These are phyloP conservation scores for Eutrema japonicum DNA, from an alignment of 345 rosid species.

Conservation along the genomic window DNA sequence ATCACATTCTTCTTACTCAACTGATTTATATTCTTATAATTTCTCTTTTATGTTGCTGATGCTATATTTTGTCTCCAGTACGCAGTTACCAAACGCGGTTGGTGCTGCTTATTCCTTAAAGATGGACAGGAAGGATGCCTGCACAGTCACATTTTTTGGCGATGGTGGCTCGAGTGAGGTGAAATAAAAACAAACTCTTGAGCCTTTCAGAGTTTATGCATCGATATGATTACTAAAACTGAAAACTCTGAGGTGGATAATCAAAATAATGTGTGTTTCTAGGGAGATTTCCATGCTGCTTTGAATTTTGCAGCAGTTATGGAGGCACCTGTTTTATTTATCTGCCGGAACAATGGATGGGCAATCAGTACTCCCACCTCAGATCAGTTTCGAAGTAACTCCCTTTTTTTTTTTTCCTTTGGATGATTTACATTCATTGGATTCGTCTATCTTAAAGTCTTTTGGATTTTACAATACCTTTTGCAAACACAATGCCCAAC, in stretches of 20 bases:
- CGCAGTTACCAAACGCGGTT: conserved; percentile 86
- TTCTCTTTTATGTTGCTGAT: conserved; percentile 14
- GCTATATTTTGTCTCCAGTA: conserved; percentile 44
- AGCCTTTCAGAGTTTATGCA: neutral
- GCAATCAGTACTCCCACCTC: conserved; percentile 82
- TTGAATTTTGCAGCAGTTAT: conserved; percentile 72
- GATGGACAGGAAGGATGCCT: conserved; percentile 78
- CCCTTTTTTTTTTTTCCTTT: conserved; percentile 3
- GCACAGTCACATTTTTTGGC: conserved; percentile 73
- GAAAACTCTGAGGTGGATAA: neutral
- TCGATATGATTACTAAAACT: conserved; percentile 6
- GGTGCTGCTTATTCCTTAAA: conserved; percentile 90
- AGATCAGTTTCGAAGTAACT: conserved; percentile 86
- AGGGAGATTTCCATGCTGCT: conserved; percentile 94
- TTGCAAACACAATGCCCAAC: conserved; percentile 28
- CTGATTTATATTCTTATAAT: neutral
- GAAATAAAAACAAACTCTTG: neutral
- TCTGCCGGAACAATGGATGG: conserved; percentile 94
- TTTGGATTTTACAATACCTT: conserved; percentile 11
- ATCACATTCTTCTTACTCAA: neutral
- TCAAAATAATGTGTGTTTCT: neutral
- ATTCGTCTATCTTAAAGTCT: conserved; percentile 12
- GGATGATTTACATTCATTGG: neutral
- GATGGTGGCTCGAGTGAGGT: conserved; percentile 93
- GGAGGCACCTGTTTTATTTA: conserved; percentile 81